These are phyloP conservation scores for Colletotrichum gigasporum DNA, from an alignment of 2,329 filamentous ascomycete species.

Conservation along the genomic window DNA sequence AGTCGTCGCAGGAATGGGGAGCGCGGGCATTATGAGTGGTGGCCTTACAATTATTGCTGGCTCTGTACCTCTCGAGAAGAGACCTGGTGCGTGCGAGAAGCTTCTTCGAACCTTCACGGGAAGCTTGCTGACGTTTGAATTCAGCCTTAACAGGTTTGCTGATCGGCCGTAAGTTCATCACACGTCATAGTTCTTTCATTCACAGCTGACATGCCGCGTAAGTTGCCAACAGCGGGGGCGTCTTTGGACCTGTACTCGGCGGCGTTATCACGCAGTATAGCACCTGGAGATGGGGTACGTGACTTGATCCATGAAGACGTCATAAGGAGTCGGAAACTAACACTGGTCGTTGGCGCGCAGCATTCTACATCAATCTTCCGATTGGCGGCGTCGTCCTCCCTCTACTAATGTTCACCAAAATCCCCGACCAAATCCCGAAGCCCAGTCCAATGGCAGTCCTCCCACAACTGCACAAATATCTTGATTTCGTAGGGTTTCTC, in stretches of 20 bases:
- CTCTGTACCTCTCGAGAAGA: constrained; percentile 40
- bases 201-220: not conserved
- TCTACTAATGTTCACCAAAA: constrained; percentile 41
- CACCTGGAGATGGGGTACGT: constrained; percentile 53
- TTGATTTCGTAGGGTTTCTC: constrained; percentile 34
- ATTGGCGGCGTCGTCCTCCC: constrained; percentile 45
- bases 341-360: constrained; percentile 27
- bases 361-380: constrained; percentile 50
- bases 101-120: too few species aligned
- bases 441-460: constrained; percentile 41
- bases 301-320: not conserved
- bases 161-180: not conserved
- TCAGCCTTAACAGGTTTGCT: constrained; percentile 1
- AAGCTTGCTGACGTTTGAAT: not conserved
- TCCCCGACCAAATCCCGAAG: constrained; percentile 47
- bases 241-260: constrained; percentile 52
- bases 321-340: not conserved
- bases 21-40: constrained; percentile 52
- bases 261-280: constrained; percentile 47
- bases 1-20: constrained; percentile 57
- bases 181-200: too few species aligned
- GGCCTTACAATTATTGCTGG: constrained; percentile 44
- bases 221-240: constrained; percentile 52
- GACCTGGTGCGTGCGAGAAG: constrained; percentile 44
- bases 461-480: constrained; percentile 46